A percentile compares a stretch with the other conserved stretches of the same genome.
phyloP scores from a whole-genome alignment of 768 basidiomycete species.

The Mycena metata region DNA sequence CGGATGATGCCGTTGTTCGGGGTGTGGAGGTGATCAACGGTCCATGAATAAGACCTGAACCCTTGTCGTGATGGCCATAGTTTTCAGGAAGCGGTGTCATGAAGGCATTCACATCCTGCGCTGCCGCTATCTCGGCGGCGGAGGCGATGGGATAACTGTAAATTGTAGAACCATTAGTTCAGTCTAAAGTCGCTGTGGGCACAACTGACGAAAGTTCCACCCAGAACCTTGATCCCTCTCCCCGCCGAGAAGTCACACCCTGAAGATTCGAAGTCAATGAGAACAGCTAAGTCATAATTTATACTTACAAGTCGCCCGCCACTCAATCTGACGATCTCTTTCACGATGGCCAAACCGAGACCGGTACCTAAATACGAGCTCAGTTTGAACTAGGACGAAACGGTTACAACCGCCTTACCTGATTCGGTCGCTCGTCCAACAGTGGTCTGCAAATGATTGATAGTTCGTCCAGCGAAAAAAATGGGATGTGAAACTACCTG shows the following conservation, averaged over 20 bases:
- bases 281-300: background rate
- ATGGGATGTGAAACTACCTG: too few species aligned
- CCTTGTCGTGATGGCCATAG: background rate
- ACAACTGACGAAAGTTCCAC: slow-evolving; percentile 43
- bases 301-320: slow-evolving; percentile 53
- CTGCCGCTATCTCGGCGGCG: slow-evolving; percentile 20
- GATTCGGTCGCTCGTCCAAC: slow-evolving; percentile 54
- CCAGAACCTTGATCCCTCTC: slow-evolving; percentile 60
- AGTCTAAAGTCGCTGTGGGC: background rate
- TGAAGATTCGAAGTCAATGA: background rate
- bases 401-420: slow-evolving; percentile 32
- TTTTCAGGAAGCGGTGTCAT: background rate
- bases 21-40: slow-evolving; percentile 11
- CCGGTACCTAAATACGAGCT: slow-evolving; percentile 48
- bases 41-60: background rate
- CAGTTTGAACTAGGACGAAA: slow-evolving; percentile 30
- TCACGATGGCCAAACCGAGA: slow-evolving; percentile 58
- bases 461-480: too few species aligned
- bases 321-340: slow-evolving; percentile 57
- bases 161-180: background rate
- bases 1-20: background rate
- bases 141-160: slow-evolving; percentile 33
- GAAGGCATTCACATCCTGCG: slow-evolving; percentile 30
- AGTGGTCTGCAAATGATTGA: too few species aligned
- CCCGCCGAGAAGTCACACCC: slow-evolving; percentile 47